phyloP scores from a whole-genome alignment of 176 grass and related monocot genomes.

The Pharus latifolius region DNA sequence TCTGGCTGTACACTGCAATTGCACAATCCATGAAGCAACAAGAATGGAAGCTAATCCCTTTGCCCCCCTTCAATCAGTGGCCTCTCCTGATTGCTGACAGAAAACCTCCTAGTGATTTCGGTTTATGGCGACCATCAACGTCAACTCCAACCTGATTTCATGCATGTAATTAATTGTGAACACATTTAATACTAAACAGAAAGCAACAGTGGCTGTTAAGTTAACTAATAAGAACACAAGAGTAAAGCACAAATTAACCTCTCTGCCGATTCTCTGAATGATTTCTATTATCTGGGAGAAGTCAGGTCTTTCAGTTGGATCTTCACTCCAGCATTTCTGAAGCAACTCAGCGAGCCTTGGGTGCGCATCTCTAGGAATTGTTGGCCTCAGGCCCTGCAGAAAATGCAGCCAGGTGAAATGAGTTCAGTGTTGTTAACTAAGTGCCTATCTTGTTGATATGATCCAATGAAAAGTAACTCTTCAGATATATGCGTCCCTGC shows the following conservation, averaged over 20 bases:
- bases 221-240: neutral
- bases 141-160: conserved; percentile 35
- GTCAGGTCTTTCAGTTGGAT: conserved; percentile 45
- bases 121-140: conserved; percentile 15
- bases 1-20: neutral
- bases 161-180: neutral
- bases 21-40: neutral
- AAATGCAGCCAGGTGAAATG: neutral
- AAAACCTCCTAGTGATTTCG: conserved; percentile 23
- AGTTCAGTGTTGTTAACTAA: neutral
- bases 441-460: no score
- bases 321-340: conserved; percentile 65
- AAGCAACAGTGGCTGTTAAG: neutral
- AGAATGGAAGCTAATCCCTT: neutral
- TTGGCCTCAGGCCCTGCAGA: conserved; percentile 57
- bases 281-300: conserved; percentile 62
- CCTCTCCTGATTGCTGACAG: conserved; percentile 44
- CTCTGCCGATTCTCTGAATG: conserved; percentile 54
- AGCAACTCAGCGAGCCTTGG: conserved; percentile 52
- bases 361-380: conserved; percentile 55
- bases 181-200: neutral
- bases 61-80: conserved; percentile 39
- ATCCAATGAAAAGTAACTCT: no score
- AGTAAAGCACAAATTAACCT: conserved; percentile 40
- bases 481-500: no score